Evolutionary conservation across 768 basidiomycete genomes (phyloP).

Genomic region (Strobilomyces echinocephalus): DNA sequence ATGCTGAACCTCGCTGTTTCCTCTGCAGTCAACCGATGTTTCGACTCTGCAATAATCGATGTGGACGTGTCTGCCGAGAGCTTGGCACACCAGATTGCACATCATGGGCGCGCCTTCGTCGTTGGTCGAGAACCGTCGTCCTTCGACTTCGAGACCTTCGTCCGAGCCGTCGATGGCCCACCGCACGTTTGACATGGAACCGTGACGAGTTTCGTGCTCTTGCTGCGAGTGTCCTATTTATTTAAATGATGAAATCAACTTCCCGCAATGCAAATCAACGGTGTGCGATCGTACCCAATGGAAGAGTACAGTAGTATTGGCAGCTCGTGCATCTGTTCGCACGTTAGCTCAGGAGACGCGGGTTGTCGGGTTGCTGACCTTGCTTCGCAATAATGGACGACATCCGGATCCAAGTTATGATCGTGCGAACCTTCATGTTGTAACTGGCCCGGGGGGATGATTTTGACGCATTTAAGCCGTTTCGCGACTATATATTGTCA

Average conservation of each 20-base stretch:
- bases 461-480: constrained; percentile 46
- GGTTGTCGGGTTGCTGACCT: constrained; percentile 27
- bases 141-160: constrained; percentile 46
- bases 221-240: constrained; percentile 48
- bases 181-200: constrained; percentile 52
- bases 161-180: constrained; percentile 54
- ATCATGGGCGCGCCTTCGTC: constrained; percentile 60
- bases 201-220: constrained; percentile 58
- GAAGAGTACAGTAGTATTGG: constrained; percentile 54
- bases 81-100: constrained; percentile 50
- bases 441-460: constrained; percentile 39
- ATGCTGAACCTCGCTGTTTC: constrained; percentile 43
- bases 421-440: constrained; percentile 46
- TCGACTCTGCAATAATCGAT: constrained; percentile 50
- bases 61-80: constrained; percentile 51
- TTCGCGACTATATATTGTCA: constrained; percentile 34
- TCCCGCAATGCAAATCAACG: not conserved
- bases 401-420: constrained; percentile 41
- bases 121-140: constrained; percentile 46
- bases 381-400: constrained; percentile 51
- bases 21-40: constrained; percentile 31
- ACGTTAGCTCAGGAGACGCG: constrained; percentile 1
- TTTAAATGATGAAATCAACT: not conserved
- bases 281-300: constrained; percentile 35
- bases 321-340: constrained; percentile 45